Base-by-base conservation (phyloP, 129 eudicot species). In the Rutidosis leptorrhynchoides region DNA sequence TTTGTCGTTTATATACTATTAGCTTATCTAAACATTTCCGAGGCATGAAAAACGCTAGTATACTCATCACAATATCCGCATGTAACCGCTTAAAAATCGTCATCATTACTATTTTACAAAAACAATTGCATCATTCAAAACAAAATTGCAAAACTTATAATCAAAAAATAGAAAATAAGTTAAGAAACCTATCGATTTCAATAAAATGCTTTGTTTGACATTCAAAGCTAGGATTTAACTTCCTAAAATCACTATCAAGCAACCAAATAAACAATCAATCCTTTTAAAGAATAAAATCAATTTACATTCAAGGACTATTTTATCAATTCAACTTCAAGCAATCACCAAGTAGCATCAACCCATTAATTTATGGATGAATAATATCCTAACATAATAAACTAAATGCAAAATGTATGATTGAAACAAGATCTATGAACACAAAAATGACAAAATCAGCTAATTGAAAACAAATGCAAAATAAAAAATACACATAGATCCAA, bases 401-500 rank as follows among this genome's bases (percentile, higher is more conserved):
- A 56, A 37, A 74, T 46, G 12, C 20, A 30, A 21, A 74, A 74
- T 58, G 54, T 30, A 62, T 65, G 26, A 21, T 3, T 37, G 20
- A 65, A 40, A 58, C 26, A 65, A 48, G 53, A 52, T 59, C 42
- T 17, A 5, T 49, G 55, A 49, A 15, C 20, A 49, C 29, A 76
- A 25, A 57, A 25, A 15, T 21, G n/a, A 24, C 16, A 56, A 14
- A 26, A 20, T 10, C 15, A 58, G 16, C 40, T 16, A 4, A 58
- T 29, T 12, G 12, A 79, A 6, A 74, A 74, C 32, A 77, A 33
- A 60, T 46, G 32, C 53, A 57, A 35, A 62, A 28, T 74, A 24
- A 7, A 53, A 7, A 69, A 71, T 66, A 60, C 12, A n/a, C n/a
- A n/a, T 62, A 68, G 80, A 75, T 75, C 80, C 80, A 68, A 68